Evolutionary conservation across 768 basidiomycete genomes (phyloP).

Genomic region (Multifurca ochricompacta): DNA sequence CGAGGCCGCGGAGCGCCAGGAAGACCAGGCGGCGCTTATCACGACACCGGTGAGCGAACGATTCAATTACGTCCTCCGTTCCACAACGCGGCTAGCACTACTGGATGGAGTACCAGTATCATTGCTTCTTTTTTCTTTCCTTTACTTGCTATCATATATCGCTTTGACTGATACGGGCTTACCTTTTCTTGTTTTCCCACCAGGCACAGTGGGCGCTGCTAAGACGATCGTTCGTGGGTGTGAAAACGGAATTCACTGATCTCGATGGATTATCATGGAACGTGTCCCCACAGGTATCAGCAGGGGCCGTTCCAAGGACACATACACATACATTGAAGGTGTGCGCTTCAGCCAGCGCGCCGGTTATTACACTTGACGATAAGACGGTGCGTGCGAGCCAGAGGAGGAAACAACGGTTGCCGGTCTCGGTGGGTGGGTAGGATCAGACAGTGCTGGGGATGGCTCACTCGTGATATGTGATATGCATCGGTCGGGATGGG

Average conservation of each 20-base stretch:
- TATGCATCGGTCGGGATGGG: no score
- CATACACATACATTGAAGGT: neutral
- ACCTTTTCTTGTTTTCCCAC: neutral
- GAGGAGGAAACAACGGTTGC: neutral
- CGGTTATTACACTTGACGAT: neutral
- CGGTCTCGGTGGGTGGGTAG: neutral
- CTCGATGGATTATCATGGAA: conserved; percentile 52
- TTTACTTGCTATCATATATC: neutral
- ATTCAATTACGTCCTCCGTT: no score
- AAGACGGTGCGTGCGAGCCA: conserved; percentile 2
- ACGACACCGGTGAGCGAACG: conserved; percentile 11
- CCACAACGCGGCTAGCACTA: no score
- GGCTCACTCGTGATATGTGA: neutral
- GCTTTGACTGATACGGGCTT: neutral
- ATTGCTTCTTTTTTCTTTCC: neutral
- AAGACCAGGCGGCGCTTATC: conserved; percentile 14
- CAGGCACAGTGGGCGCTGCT: conserved; percentile 30
- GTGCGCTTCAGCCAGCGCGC: neutral
- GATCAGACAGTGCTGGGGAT: neutral
- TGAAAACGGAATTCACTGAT: conserved; percentile 56
- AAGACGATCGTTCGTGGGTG: conserved; percentile 39
- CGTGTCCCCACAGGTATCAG: neutral
- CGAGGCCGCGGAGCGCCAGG: conserved; percentile 10
- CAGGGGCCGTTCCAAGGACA: neutral
- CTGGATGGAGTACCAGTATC: no score